phyloP scores from a whole-genome alignment of 345 rosid species.

The Eutrema japonicum region DNA sequence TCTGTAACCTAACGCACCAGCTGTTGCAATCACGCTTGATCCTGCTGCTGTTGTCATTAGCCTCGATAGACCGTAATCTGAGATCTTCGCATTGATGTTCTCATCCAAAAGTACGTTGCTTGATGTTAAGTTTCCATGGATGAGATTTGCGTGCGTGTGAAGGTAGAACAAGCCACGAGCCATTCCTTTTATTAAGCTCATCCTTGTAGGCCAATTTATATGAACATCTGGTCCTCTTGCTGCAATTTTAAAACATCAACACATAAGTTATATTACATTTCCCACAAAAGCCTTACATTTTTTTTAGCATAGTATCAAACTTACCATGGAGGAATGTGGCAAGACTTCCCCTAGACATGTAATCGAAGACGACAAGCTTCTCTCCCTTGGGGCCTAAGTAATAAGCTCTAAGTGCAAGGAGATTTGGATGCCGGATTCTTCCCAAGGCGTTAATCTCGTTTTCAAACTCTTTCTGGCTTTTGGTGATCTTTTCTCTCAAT shows the following conservation, averaged over 20 bases:
- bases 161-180: slow-evolving; percentile 71
- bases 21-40: slow-evolving; percentile 77
- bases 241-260: slow-evolving; percentile 45
- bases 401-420: slow-evolving; percentile 82
- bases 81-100: slow-evolving; percentile 54
- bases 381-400: slow-evolving; percentile 96
- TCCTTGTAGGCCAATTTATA: slow-evolving; percentile 74
- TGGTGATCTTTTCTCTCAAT: slow-evolving; percentile 84
- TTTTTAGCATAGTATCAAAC: neutral
- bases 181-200: slow-evolving; percentile 70
- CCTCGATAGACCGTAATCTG: slow-evolving; percentile 77
- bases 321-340: slow-evolving; percentile 88
- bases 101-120: slow-evolving; percentile 79
- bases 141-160: slow-evolving; percentile 67
- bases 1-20: slow-evolving; percentile 81
- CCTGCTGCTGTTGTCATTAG: slow-evolving; percentile 80
- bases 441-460: slow-evolving; percentile 71
- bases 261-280: neutral
- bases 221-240: slow-evolving; percentile 79
- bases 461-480: slow-evolving; percentile 82
- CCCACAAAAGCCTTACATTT: neutral
- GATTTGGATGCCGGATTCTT: slow-evolving; percentile 79
- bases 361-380: slow-evolving; percentile 93
- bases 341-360: slow-evolving; percentile 89
- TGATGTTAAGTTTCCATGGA: slow-evolving; percentile 87